Evolutionary conservation across 768 basidiomycete genomes (phyloP).

Genomic region (Leccinum boreale): DNA sequence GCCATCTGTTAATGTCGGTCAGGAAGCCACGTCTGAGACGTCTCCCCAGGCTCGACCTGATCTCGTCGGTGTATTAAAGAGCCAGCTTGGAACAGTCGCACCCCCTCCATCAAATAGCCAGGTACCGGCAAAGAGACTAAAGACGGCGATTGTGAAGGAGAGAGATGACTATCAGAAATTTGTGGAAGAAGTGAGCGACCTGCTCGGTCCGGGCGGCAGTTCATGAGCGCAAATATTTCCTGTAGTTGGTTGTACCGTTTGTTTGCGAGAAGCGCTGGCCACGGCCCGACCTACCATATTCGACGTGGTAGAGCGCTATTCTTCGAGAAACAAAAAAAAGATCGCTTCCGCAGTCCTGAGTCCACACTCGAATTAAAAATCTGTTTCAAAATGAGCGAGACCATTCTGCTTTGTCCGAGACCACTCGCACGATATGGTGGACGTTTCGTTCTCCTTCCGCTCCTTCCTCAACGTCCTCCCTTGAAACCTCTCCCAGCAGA

Average conservation of each 20-base stretch:
- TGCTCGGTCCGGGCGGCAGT: conserved; percentile 37
- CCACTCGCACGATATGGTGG: conserved; percentile 61
- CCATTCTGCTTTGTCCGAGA: conserved; percentile 60
- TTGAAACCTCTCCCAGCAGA: conserved; percentile 61
- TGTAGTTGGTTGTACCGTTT: background rate
- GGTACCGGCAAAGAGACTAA: conserved; percentile 16
- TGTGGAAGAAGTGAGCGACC: conserved; percentile 71
- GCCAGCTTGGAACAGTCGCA: conserved; percentile 49
- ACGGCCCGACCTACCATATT: background rate
- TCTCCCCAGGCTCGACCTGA: conserved; percentile 54
- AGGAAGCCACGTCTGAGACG: conserved; percentile 9
- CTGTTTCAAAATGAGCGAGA: conserved; percentile 30
- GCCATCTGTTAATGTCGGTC: conserved; percentile 44
- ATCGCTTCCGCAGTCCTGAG: background rate
- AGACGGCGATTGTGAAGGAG: conserved; percentile 34
- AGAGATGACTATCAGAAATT: conserved; percentile 77
- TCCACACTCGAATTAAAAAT: background rate
- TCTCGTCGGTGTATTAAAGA: conserved; percentile 58
- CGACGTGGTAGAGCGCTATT: background rate
- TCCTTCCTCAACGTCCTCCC: conserved; percentile 55
- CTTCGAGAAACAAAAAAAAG: conserved; percentile 1
- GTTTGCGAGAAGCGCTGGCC: background rate
- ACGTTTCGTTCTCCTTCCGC: conserved; percentile 60
- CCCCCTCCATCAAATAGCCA: conserved; percentile 20
- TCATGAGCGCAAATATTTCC: conserved; percentile 8